Base-by-base conservation (phyloP, 306 rosid species). In the Medicago arabica region DNA sequence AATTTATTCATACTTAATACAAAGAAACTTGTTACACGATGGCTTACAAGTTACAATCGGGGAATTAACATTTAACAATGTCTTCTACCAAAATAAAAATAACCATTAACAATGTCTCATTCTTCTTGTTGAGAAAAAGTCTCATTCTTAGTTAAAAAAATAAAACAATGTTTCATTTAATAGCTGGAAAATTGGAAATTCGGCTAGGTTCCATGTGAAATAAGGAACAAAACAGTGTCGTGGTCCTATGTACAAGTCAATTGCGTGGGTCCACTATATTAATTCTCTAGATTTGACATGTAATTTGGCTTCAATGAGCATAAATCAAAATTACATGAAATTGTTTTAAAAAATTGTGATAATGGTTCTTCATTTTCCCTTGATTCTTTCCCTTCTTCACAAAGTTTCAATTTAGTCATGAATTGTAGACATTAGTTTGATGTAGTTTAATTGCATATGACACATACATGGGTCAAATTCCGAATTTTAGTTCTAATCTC, bases 261-360 rank as follows among this genome's bases (percentile, higher is more conserved):
- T 77, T 77, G 54, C 6, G 74, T 51, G 85, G 89, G 85, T 77
- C 83, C 86, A 76, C 78, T 43, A 55, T 54, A 67, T 80, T 76
- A 71, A 82, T 14, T 65, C 65, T 6, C 11, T 43, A 57, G 17
- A 69, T 47, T 81, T 39, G 78, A 67, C 49, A 40, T 77, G 16
- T 15, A 13, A 55, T 77, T 50, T 25, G 51, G 69, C 6, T 72
- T 77, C 72, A 59, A 59, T 74, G 21, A 50, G 18, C 12, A 46
- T 55, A 55, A 10, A 55, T 0, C 38, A 34, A 34, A 18, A 55
- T 9, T 11, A 19, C 25, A 55, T 9, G 21, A 8, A 0, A 3
- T 54, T 18, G 13, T 21, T 55, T 55, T 19, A 1, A 4, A 19
- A 3, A 8, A 17, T 53, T 53, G 2, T 17, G 13, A 53, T 53